Percentiles rank a stretch among this genome's conserved stretches.
Evolutionary conservation across 2,329 filamentous ascomycete genomes (phyloP).

Genomic region (Colletotrichum chlorophyti): DNA sequence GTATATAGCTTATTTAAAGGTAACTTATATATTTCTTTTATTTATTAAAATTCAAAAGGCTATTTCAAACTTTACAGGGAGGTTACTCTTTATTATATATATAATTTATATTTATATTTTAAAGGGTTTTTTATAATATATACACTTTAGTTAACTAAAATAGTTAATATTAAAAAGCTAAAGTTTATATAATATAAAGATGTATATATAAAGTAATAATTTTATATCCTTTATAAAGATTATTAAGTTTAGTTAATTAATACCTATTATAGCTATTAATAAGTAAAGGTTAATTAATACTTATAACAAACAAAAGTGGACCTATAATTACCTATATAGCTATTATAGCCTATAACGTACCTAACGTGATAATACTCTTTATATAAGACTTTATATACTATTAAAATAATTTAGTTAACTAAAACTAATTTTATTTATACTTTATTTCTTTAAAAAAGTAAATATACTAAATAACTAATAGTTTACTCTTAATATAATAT

Average conservation of each 20-base stretch:
- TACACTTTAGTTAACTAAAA: too few species aligned
- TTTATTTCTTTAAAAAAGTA: not conserved
- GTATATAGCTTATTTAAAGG: not conserved
- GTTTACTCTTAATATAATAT: too few species aligned
- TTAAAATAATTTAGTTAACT: not conserved
- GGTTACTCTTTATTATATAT: too few species aligned
- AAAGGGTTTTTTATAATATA: not conserved
- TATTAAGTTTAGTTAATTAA: not conserved
- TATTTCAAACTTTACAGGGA: too few species aligned
- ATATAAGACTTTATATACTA: not conserved
- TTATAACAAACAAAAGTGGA: too few species aligned
- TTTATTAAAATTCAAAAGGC: too few species aligned
- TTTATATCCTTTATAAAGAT: not conserved
- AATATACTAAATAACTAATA: not conserved
- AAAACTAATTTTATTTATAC: not conserved
- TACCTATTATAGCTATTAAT: not conserved
- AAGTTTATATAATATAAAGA: not conserved
- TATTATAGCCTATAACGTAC: too few species aligned
- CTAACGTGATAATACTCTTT: too few species aligned
- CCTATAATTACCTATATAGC: too few species aligned
- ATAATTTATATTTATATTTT: not conserved
- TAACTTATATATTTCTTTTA: not conserved
- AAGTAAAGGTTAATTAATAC: not conserved
- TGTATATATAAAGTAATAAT: not conserved
- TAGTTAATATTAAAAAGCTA: not conserved